These are phyloP conservation scores for Hirschioporus abietinus DNA, from an alignment of 768 basidiomycete genomes.

Conservation along the genomic window DNA sequence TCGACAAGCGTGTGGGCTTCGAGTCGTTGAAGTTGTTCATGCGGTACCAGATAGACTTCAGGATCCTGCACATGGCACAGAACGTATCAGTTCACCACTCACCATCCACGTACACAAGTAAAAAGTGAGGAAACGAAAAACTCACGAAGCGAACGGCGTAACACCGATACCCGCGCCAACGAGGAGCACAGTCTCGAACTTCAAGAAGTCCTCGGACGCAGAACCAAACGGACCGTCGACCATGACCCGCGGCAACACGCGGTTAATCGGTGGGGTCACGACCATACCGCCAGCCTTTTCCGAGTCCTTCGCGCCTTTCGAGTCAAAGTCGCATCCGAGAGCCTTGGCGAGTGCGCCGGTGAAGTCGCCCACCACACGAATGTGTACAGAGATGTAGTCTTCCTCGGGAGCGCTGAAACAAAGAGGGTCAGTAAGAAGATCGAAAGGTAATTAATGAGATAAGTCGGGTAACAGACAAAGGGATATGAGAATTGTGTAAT, in stretches of 20 bases:
- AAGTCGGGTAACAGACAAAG: too few relatives aligned
- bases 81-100: neutral
- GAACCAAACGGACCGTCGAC: constrained; percentile 94
- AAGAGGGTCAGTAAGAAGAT: neutral
- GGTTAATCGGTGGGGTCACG: constrained; percentile 60
- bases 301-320: constrained; percentile 41
- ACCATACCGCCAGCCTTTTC: constrained; percentile 46
- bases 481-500: neutral
- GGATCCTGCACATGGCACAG: constrained; percentile 43
- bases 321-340: constrained; percentile 78
- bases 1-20: constrained; percentile 78
- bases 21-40: constrained; percentile 81
- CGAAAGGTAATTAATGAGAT: neutral
- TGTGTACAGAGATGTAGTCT: constrained; percentile 91
- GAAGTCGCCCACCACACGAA: constrained; percentile 90
- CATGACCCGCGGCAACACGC: constrained; percentile 86
- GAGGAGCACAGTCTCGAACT: constrained; percentile 82
- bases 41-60: constrained; percentile 94
- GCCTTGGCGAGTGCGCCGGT: constrained; percentile 75
- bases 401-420: constrained; percentile 81
- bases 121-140: constrained; percentile 17
- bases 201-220: constrained; percentile 87
- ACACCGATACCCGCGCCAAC: constrained; percentile 96
- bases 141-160: constrained; percentile 93
- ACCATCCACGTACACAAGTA: constrained; percentile 3